Conservation (phyloP, 495 filamentous ascomycete species). For the Daldinia childiae region DNA sequence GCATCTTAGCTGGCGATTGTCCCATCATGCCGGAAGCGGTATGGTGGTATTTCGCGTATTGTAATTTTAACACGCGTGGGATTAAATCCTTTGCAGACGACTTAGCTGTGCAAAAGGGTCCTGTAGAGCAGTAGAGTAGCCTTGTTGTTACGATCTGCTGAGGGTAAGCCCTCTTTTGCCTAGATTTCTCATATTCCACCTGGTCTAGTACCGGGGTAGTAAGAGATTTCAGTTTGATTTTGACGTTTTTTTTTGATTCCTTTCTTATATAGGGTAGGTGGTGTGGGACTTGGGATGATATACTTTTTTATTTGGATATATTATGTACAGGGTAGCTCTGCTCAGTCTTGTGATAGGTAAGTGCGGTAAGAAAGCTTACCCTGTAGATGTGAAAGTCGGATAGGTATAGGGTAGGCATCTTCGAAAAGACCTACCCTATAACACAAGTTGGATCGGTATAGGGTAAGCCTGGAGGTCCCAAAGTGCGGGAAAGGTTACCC, state of each 20-base stretch:
- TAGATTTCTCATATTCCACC: constrained; percentile 9
- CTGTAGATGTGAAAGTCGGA: not conserved
- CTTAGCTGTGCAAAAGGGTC: constrained; percentile 15
- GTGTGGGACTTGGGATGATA: not conserved
- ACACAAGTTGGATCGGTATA: no score
- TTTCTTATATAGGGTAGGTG: not conserved
- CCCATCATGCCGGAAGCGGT: constrained; percentile 4
- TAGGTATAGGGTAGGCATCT: not conserved
- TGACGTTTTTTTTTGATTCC: not conserved
- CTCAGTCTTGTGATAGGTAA: no score
- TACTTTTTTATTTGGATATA: not conserved
- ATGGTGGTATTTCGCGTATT: constrained; percentile 9
- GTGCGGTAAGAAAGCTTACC: not conserved
- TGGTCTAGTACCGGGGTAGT: not conserved
- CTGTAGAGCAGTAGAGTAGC: constrained; percentile 15
- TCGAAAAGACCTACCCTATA: no score
- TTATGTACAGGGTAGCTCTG: not conserved
- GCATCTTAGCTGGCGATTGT: constrained; percentile 51
- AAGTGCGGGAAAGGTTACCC: not conserved
- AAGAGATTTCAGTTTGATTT: not conserved
- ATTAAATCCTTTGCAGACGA: constrained; percentile 16
- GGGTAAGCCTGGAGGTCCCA: no score
- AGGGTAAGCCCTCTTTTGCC: constrained; percentile 13
- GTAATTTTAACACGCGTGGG: constrained; percentile 12
- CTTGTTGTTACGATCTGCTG: constrained; percentile 15